phyloP scores from a whole-genome alignment of 345 rosid species.

The Nephelium lappaceum region DNA sequence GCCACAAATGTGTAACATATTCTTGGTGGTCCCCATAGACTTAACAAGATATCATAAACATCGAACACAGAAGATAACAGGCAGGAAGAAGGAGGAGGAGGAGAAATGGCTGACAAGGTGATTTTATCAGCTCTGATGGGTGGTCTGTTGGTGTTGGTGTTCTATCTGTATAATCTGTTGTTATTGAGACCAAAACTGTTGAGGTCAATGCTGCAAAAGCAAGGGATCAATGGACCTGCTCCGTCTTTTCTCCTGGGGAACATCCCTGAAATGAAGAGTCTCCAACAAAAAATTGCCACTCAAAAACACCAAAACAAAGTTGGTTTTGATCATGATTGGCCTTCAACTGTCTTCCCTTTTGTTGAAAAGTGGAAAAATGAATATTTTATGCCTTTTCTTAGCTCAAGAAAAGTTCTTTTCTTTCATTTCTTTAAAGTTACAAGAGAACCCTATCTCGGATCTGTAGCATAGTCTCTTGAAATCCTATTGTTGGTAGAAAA shows the following conservation, averaged over 20 bases:
- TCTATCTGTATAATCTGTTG: conserved; percentile 17
- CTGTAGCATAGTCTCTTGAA: not conserved
- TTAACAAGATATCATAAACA: no score
- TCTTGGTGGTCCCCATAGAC: no score
- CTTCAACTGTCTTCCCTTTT: conserved; percentile 35
- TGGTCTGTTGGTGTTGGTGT: conserved; percentile 16
- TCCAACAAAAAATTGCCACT: conserved; percentile 14
- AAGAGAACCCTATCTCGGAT: not conserved
- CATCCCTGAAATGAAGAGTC: conserved; percentile 40
- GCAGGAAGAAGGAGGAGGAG: not conserved
- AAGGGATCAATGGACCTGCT: conserved; percentile 48
- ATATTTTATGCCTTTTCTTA: conserved; percentile 32
- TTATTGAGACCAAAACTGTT: conserved; percentile 31
- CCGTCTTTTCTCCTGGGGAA: conserved; percentile 46
- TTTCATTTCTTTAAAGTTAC: no score
- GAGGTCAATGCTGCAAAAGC: conserved; percentile 35
- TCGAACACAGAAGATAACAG: no score
- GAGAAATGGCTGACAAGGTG: conserved; percentile 19
- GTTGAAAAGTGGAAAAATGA: conserved; percentile 37
- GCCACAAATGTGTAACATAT: no score
- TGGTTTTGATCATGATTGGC: conserved; percentile 44
- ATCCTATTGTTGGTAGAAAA: not conserved
- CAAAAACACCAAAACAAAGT: not conserved
- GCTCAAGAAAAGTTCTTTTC: no score
- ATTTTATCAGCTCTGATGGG: conserved; percentile 25